A percentile compares a stretch with the other conserved stretches of the same genome.
These are phyloP conservation scores for Lactarius quietus DNA, from an alignment of 768 basidiomycete species.

Conservation along the genomic window DNA sequence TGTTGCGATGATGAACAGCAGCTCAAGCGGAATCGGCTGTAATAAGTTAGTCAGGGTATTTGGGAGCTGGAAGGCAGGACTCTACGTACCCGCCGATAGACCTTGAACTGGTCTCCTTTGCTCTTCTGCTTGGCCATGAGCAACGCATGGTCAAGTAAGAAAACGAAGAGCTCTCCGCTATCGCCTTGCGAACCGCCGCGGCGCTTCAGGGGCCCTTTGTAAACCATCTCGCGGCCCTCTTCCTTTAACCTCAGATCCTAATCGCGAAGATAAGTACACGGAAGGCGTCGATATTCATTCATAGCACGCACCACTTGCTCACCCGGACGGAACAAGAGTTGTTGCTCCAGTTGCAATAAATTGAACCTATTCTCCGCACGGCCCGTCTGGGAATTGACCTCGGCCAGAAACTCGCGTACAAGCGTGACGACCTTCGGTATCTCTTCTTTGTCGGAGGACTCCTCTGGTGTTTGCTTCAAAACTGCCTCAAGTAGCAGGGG, in stretches of 20 bases:
- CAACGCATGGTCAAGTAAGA: slow-evolving; percentile 94
- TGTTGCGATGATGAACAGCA: slow-evolving; percentile 75
- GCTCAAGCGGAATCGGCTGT: slow-evolving; percentile 94
- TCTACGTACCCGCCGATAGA: slow-evolving; percentile 80
- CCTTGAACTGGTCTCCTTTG: slow-evolving; percentile 88
- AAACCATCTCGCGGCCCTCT: slow-evolving; percentile 85
- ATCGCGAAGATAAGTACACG: not conserved
- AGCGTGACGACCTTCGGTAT: slow-evolving; percentile 75
- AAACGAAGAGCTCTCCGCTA: slow-evolving; percentile 88
- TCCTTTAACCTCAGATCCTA: slow-evolving; percentile 85
- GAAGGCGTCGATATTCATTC: not conserved
- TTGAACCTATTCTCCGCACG: slow-evolving; percentile 97
- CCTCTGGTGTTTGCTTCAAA: slow-evolving; percentile 86
- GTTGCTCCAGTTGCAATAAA: slow-evolving; percentile 87
- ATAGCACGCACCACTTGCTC: slow-evolving; percentile 73
- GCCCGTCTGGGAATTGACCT: slow-evolving; percentile 91
- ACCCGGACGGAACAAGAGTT: slow-evolving; percentile 83
- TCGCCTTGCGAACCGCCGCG: slow-evolving; percentile 61
- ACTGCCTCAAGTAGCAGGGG: slow-evolving; percentile 91
- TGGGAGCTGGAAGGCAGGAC: not conserved
- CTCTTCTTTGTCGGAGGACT: slow-evolving; percentile 76
- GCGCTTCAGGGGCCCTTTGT: slow-evolving; percentile 88
- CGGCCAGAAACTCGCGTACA: slow-evolving; percentile 76
- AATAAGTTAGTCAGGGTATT: too few species aligned
- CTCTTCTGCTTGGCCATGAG: slow-evolving; percentile 92